Base-by-base conservation (phyloP, 495 filamentous ascomycete species). In the Chaetomium fimeti region DNA sequence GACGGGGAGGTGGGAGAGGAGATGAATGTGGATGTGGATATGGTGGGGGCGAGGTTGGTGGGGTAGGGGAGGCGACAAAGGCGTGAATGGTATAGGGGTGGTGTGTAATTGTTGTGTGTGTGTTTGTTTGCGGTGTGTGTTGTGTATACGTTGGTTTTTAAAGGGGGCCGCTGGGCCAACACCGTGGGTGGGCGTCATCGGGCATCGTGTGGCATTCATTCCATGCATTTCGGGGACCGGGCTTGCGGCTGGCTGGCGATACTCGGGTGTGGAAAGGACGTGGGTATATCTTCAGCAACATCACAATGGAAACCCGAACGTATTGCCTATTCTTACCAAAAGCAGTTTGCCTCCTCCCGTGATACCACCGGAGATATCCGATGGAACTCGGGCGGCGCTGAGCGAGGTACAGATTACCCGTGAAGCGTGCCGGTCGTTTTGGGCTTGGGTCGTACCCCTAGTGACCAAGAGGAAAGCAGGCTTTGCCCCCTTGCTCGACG, bases 1-100 rank as follows among this genome's bases (percentile, higher is more conserved):
- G 59, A 62, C 32, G 72, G 73, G 29, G 32, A 36, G 32, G 32
- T 36, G 72, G 71, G 29, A 60, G 58, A 64, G 43, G 74, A 73
- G 29, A 36, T 40, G 22, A 56, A 42, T 0, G 42, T 18, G 51
- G 51, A 32, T 54, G 28, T 25, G 27, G 42, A 43, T 43, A 47
- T 13, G 29, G 32, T 27, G 27, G 42, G 58, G 58, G 1, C 20
- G 38, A 45, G 15, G 22, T 61, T 40, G 73, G 74, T 20, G 40
- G 11, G 45, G 45, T 3, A n/a, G 48, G 20, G 28, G 53, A 62
- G 24, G 32, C 22, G 27, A 56, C 7, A 40, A 40, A 48, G 49
- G 36, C 22, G 16, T 20, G 45, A 53, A 27, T 59, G 57, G 16
- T 29, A n/a, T 22, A 27, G 40, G 40, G 16, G 1, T 12, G 5